These are phyloP conservation scores for Akanthomyces lecanii DNA, from an alignment of 2,329 filamentous ascomycete species.

Conservation along the genomic window DNA sequence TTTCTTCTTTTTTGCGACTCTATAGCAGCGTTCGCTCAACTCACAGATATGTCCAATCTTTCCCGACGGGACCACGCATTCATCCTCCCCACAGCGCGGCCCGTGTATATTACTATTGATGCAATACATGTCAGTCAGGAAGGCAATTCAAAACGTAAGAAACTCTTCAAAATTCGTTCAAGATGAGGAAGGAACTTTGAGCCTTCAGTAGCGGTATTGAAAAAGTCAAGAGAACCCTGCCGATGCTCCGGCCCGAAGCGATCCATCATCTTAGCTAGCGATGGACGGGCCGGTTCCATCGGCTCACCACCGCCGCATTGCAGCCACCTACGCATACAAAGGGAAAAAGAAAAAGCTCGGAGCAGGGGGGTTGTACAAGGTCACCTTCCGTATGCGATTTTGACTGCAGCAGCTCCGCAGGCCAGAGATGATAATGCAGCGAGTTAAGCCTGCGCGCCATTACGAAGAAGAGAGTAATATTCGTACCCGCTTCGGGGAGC, in stretches of 20 bases:
- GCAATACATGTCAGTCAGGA: not conserved
- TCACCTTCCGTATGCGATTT: constrained; percentile 5
- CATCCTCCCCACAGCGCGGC: not conserved
- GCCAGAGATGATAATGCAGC: not conserved
- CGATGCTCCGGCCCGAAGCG: constrained; percentile 7
- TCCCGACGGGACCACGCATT: not conserved
- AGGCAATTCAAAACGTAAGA: not conserved
- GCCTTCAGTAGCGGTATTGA: not conserved
- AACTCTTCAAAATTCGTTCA: not conserved
- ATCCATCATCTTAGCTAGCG: not conserved
- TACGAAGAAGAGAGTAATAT: constrained; percentile 15
- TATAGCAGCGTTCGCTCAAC: too few relatives aligned
- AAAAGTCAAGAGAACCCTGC: not conserved
- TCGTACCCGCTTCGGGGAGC: constrained; percentile 10
- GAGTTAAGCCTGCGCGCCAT: not conserved
- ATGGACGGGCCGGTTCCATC: not conserved
- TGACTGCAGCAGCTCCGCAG: constrained; percentile 3
- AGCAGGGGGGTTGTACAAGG: not conserved
- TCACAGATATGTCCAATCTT: not conserved
- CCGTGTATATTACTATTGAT: not conserved
- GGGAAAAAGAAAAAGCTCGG: not conserved
- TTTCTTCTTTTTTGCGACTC: too few relatives aligned
- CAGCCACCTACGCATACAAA: not conserved
- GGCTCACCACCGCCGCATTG: not conserved
- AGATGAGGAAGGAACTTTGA: not conserved